Evolutionary conservation across 306 rosid species (phyloP).

Genomic region (Macrotyloma uniflorum): DNA sequence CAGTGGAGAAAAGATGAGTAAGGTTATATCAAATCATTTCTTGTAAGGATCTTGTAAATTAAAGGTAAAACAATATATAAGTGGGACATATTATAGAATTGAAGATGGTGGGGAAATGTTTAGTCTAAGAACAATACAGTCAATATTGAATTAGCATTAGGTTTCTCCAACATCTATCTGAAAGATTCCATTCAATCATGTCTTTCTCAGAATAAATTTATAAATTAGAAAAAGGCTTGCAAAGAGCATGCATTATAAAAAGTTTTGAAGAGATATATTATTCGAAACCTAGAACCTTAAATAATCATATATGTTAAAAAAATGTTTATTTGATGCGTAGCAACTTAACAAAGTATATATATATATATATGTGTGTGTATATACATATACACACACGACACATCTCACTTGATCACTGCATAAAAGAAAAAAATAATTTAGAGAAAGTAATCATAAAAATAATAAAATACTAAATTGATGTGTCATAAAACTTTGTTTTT

Average conservation of each 20-base stretch:
- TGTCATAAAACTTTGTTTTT: conserved; percentile 31
- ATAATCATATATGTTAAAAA: conserved; percentile 25
- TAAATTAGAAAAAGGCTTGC: conserved; percentile 27
- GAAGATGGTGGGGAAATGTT: conserved; percentile 37
- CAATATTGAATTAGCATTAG: conserved; percentile 31
- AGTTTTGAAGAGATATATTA: conserved; percentile 35
- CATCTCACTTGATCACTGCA: conserved; percentile 47
- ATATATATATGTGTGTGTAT: too few species aligned
- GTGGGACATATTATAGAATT: conserved; percentile 42
- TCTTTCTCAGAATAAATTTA: conserved; percentile 33
- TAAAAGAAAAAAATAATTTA: conserved; percentile 40
- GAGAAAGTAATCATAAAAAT: conserved; percentile 40
- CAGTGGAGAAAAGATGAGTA: conserved; percentile 27
- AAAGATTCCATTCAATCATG: conserved; percentile 58
- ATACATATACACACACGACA: not conserved
- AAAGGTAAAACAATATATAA: conserved; percentile 31
- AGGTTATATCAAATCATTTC: conserved; percentile 34
- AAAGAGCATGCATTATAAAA: conserved; percentile 38
- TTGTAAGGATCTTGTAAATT: conserved; percentile 37
- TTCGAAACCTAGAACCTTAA: conserved; percentile 49
- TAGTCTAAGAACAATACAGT: conserved; percentile 5
- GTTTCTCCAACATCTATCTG: conserved; percentile 33
- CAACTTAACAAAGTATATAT: conserved; percentile 20
- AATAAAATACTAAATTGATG: conserved; percentile 18
- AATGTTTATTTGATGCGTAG: conserved; percentile 33